These are phyloP conservation scores for Kuraishia capsulata DNA, from an alignment of 805 yeast species.

Conservation along the genomic window DNA sequence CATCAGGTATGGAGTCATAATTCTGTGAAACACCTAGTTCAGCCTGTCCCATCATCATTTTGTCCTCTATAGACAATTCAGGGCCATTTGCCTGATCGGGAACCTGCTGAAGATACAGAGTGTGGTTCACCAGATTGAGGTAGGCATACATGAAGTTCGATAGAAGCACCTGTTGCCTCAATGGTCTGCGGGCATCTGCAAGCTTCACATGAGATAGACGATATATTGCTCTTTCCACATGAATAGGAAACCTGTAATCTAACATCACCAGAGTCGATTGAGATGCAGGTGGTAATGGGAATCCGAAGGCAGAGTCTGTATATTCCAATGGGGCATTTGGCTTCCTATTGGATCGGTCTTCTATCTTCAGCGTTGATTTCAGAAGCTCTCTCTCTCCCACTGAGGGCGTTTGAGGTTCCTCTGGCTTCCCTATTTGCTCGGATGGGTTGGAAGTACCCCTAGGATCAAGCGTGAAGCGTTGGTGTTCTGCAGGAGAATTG, in stretches of 20 bases:
- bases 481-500: neutral
- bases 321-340: constrained; percentile 51
- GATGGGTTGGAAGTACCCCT: neutral
- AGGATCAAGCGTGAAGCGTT: neutral
- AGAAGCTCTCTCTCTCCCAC: constrained; percentile 4
- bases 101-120: constrained; percentile 64
- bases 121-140: constrained; percentile 88
- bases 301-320: constrained; percentile 80
- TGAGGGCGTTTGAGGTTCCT: neutral
- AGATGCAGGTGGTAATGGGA: constrained; percentile 77
- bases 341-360: constrained; percentile 20
- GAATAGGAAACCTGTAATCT: constrained; percentile 83
- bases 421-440: neutral
- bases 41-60: neutral
- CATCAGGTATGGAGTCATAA: constrained; percentile 1
- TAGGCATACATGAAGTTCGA: constrained; percentile 98
- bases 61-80: neutral
- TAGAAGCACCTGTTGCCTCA: constrained; percentile 84
- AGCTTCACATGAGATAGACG: constrained; percentile 85
- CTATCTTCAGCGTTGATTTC: constrained; percentile 16
- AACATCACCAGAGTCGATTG: constrained; percentile 71
- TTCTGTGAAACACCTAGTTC: neutral
- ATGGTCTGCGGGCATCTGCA: constrained; percentile 87
- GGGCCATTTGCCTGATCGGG: constrained; percentile 4
- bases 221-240: constrained; percentile 93